These are phyloP conservation scores for Solanum ossicruentum DNA, from an alignment of 257 asterid genomes.

Conservation along the genomic window DNA sequence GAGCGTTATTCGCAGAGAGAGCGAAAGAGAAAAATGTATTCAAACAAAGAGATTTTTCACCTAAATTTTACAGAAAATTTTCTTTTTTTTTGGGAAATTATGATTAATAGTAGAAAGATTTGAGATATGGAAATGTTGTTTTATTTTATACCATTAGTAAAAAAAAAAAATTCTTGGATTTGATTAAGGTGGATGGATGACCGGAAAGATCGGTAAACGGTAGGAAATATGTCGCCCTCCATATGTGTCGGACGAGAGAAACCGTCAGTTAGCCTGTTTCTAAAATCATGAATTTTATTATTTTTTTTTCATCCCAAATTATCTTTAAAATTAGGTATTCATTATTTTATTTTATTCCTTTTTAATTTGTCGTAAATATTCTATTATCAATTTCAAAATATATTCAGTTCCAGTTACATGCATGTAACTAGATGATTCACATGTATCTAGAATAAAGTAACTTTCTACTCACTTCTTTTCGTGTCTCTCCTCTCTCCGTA, in stretches of 20 bases:
- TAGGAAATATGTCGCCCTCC: not conserved
- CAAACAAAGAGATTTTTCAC: not conserved
- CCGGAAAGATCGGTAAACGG: constrained; percentile 4
- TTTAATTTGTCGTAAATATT: too few relatives aligned
- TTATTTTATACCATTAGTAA: not conserved
- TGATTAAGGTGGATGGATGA: not conserved
- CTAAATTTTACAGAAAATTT: not conserved
- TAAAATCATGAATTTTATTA: not conserved
- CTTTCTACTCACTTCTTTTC: not conserved
- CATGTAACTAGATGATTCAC: not conserved
- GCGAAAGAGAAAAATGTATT: constrained; percentile 6
- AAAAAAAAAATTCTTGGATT: too few relatives aligned
- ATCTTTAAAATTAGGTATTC: too few relatives aligned
- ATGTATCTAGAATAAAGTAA: fast-evolving
- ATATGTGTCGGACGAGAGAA: not conserved
- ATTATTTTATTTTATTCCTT: too few relatives aligned
- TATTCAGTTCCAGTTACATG: too few relatives aligned
- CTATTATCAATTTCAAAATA: too few relatives aligned
- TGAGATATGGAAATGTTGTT: not conserved
- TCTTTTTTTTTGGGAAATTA: not conserved
- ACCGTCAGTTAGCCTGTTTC: not conserved
- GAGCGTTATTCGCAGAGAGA: not conserved
- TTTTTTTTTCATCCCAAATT: too few relatives aligned
- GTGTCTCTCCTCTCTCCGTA: not conserved
- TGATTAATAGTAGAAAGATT: not conserved